Base-by-base conservation (phyloP, 768 basidiomycete genomes). In the Peribolospora kevripleyi region DNA sequence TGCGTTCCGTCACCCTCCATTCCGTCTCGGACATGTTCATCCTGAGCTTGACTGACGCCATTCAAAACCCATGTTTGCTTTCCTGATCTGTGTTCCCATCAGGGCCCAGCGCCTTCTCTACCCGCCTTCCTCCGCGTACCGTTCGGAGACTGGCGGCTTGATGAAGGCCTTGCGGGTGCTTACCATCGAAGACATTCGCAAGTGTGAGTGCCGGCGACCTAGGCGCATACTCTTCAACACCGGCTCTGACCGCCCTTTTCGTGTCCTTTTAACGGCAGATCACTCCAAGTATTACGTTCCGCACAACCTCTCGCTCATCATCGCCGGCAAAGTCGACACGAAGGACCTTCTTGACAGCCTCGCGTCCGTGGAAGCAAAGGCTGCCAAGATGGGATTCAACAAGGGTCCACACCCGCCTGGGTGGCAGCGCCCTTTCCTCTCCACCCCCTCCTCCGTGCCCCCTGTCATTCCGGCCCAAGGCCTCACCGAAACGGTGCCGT, bases 111-210 rank as follows among this genome's bases (percentile, higher is more conserved):
- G 81, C 36, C 66, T 81, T n/a, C 62, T 87, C 43, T 85, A 93
- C 62, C 82, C 83, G 39, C 68, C 74, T 45, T 77, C 74, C 14
- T 95, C 83, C 64, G 93, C 78, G 6, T 93, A 97, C 64, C 76
- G 90, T 38, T 90, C 86, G 61, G 93, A 98, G 73, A 97, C 90
- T 0, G 93, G 93, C 25, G 93, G 93, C 38, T 69, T 97, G 43
- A 88, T 95, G 85, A 79, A 84, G 58, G 84, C 85, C 2, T 70
- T 98, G 37, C 76, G 93, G 37, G 75, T 79, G 10, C 71, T 98
- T 57, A 81, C 78, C 2, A 79, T 86, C 36, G 80, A 93, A 60
- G 80, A 93, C 73, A 93, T 88, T 90, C 25, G 25, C 25, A 25
- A 25, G 67, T 25, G 25, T 25, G 25, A 25, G 25, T 25, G 25